Conservation (phyloP, 306 rosid species). For the peach (Prunus persica) region Prunus_persica_NCBIv2 NC_034009.1:47345501-47346000, state of each 20-base stretch:
- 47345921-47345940: slow-evolving; percentile 89
- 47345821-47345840: slow-evolving; percentile 81
- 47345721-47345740: slow-evolving; percentile 92
- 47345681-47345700: slow-evolving; percentile 84
- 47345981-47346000: slow-evolving; percentile 89
- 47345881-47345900: slow-evolving; percentile 95
- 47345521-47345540: slow-evolving; percentile 75
- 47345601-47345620: slow-evolving; percentile 68
- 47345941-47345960: slow-evolving; percentile 82
- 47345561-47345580: slow-evolving; percentile 81
- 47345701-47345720: slow-evolving; percentile 92
- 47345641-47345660: slow-evolving; percentile 58
- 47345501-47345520: slow-evolving; percentile 65
- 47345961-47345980: slow-evolving; percentile 99
- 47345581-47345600: slow-evolving; percentile 72
- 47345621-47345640: slow-evolving; percentile 52
- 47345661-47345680: slow-evolving; percentile 87
- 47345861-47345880: slow-evolving; percentile 78
- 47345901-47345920: slow-evolving; percentile 97
- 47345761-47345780: slow-evolving; percentile 90
- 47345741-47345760: slow-evolving; percentile 91
- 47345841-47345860: slow-evolving; percentile 97
- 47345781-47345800: slow-evolving; percentile 93
- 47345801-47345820: slow-evolving; percentile 72
- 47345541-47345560: slow-evolving; percentile 78